These are phyloP conservation scores for Yarrowia osloensis DNA, from an alignment of 805 yeast genomes.

Conservation along the genomic window DNA sequence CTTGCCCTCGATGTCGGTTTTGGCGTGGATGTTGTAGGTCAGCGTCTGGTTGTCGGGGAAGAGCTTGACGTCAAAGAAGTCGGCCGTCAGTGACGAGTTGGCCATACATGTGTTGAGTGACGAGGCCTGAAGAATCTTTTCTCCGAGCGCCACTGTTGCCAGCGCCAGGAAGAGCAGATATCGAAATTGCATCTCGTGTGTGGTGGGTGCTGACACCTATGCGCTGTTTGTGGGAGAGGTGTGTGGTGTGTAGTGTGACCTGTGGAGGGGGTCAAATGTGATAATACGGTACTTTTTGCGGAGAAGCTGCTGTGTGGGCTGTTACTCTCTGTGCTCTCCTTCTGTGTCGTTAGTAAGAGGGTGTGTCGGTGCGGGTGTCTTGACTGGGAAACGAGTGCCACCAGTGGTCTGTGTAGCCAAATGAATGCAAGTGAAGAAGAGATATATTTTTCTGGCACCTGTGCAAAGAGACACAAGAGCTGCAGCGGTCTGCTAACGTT, in stretches of 20 bases:
- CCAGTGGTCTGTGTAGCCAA: not conserved
- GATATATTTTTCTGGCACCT: conserved; percentile 1
- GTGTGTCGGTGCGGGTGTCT: not conserved
- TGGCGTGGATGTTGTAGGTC: conserved; percentile 66
- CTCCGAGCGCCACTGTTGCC: conserved; percentile 1
- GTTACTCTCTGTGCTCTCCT: not conserved
- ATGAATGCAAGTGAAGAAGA: conserved; percentile 26
- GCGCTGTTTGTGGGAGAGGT: not conserved
- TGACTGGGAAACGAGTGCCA: conserved; percentile 24
- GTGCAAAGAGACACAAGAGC: not conserved
- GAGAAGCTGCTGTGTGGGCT: not conserved
- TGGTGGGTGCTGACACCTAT: not conserved
- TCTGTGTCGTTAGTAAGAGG: conserved; percentile 7
- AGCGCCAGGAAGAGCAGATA: conserved; percentile 25
- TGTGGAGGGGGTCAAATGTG: not conserved
- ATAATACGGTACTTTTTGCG: not conserved
- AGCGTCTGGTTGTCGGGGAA: conserved; percentile 70
- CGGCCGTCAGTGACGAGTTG: conserved; percentile 69
- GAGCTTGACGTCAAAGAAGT: conserved; percentile 71
- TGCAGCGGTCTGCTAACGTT: conserved; percentile 14
- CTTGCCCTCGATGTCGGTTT: conserved; percentile 65
- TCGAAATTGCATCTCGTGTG: conserved; percentile 15
- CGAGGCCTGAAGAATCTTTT: conserved; percentile 53
- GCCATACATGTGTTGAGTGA: conserved; percentile 88
- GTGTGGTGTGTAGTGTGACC: not conserved